Conservation (phyloP, 2,329 filamentous ascomycete species). For the Pseudogymnoascus sp. region DNA sequence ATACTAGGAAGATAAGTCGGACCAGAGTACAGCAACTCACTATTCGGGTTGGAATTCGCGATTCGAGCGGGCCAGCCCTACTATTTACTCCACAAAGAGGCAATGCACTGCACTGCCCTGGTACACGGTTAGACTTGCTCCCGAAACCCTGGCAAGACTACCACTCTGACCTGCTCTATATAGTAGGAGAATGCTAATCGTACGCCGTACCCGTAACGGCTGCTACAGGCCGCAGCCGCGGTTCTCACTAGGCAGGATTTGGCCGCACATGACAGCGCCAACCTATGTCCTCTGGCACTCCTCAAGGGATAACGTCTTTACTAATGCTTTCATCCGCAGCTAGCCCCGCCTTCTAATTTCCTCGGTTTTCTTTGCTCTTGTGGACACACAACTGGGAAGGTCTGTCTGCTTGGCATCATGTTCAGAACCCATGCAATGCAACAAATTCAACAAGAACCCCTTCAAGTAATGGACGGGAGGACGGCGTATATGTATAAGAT, state of each 20-base stretch:
- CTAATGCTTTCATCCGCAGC: neutral
- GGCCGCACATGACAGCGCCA: neutral
- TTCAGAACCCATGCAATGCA: neutral
- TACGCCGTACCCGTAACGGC: neutral
- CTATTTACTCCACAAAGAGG: neutral
- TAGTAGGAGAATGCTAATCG: neutral
- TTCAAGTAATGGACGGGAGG: neutral
- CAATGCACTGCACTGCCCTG: neutral
- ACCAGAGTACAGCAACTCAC: too few relatives aligned
- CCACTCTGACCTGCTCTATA: neutral
- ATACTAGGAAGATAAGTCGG: neutral
- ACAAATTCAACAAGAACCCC: neutral
- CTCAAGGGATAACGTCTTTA: neutral
- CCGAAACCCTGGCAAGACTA: neutral
- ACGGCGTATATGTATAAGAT: neutral
- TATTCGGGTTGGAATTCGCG: neutral
- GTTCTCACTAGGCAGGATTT: neutral
- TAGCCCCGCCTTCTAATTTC: neutral
- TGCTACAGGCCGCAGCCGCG: neutral
- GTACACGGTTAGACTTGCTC: neutral
- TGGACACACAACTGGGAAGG: neutral
- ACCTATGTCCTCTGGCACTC: neutral
- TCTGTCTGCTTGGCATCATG: neutral
- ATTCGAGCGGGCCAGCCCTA: neutral
- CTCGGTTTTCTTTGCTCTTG: neutral